Evolutionary conservation across 768 basidiomycete genomes (phyloP).

Genomic region (Daedalea quercina): DNA sequence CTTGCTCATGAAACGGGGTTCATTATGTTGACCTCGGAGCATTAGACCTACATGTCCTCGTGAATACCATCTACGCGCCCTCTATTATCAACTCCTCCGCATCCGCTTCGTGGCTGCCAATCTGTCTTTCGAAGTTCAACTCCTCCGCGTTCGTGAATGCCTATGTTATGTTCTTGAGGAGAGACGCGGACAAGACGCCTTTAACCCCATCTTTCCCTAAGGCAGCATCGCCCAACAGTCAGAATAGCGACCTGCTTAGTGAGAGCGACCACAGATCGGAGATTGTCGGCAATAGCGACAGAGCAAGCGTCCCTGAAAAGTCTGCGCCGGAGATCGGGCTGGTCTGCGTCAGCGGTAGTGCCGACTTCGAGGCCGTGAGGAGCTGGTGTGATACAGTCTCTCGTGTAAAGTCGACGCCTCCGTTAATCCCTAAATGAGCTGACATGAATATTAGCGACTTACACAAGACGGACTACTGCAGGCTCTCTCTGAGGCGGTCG

Average conservation of each 20-base stretch:
- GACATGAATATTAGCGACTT: slow-evolving; percentile 52
- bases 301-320: slow-evolving; percentile 10
- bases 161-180: slow-evolving; percentile 68
- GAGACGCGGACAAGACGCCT: slow-evolving; percentile 6
- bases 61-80: slow-evolving; percentile 85
- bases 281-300: not conserved
- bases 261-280: not conserved
- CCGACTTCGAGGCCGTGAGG: slow-evolving; percentile 81
- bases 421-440: not conserved
- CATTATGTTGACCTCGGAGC: not conserved
- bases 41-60: slow-evolving; percentile 82
- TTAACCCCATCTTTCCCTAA: not conserved
- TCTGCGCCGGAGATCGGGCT: slow-evolving; percentile 36
- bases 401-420: slow-evolving; percentile 37
- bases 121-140: slow-evolving; percentile 95
- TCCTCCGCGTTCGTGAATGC: slow-evolving; percentile 85
- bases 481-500: slow-evolving; percentile 42
- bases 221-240: not conserved
- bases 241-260: not conserved
- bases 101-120: slow-evolving; percentile 87
- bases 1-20: not conserved
- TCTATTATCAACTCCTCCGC: slow-evolving; percentile 72
- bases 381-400: slow-evolving; percentile 67
- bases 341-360: slow-evolving; percentile 74
- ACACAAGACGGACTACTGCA: slow-evolving; percentile 50